These are phyloP conservation scores for Colletotrichum salicis DNA, from an alignment of 2,329 filamentous ascomycete genomes.

Conservation along the genomic window DNA sequence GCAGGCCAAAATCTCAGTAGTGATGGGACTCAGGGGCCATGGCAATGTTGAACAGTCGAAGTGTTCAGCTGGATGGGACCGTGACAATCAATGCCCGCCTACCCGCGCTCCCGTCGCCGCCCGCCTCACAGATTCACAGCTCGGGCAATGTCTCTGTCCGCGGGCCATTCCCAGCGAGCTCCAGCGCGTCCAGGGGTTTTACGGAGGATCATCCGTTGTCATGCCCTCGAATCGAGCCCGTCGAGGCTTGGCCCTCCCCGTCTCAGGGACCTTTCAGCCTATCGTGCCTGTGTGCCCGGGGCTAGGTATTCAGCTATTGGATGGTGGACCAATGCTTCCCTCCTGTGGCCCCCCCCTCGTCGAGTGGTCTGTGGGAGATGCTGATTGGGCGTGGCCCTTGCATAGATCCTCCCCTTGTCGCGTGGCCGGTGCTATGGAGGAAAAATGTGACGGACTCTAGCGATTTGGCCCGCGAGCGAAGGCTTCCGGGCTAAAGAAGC, in stretches of 20 bases:
- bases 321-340: conserved; percentile 10
- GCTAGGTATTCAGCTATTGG: no score
- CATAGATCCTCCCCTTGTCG: conserved; percentile 24
- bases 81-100: neutral
- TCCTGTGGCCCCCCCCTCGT: conserved; percentile 11
- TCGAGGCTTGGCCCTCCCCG: neutral
- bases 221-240: neutral
- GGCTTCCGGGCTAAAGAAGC: neutral
- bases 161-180: conserved; percentile 13
- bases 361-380: neutral
- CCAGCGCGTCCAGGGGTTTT: neutral
- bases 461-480: neutral
- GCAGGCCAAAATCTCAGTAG: neutral
- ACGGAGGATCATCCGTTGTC: conserved; percentile 4
- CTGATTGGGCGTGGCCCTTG: conserved; percentile 29
- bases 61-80: neutral
- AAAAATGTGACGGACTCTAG: conserved; percentile 16
- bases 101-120: neutral
- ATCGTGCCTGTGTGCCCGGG: neutral
- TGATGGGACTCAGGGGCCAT: no score
- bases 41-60: neutral
- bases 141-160: conserved; percentile 7
- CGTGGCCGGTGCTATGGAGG: conserved; percentile 11
- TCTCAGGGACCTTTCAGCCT: neutral
- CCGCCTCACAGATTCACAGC: neutral